Base-by-base conservation (phyloP, 2,329 filamentous ascomycete species). In the Graphilbum ipis-grandicollis region DNA sequence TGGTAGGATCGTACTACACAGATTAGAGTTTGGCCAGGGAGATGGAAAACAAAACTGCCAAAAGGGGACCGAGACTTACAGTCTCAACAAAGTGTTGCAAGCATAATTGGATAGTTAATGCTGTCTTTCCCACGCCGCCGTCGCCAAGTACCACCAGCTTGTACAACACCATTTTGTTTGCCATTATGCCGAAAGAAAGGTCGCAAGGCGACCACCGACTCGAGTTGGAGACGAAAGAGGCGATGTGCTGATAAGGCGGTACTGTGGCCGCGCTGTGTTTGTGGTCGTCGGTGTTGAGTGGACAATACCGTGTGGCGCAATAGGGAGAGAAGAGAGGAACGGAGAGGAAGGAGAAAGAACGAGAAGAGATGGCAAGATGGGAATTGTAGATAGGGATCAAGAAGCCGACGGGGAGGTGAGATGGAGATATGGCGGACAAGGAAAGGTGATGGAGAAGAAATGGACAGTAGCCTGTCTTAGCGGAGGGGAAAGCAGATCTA, bases 71-170 rank as follows among this genome's bases (percentile, higher is more conserved):
- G 9, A 7, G 41, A 65, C 71, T 60, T 61, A 77, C 72, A 43
- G 56, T 94, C 64, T 96, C 88, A 51, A 96, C 86, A 56, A 98
- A 98, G 60, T 98, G 90, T 60, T 96, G 92, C 53, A 96, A 64
- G 58, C 90, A 96, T 50, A 98, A 69, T 75, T 98, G 85, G 54
- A 93, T 93, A 40, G 85, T 93, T 54, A 93, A 66, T 51, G 85
- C 85, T 36, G 85, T 93, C 62, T 93, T 93, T 49, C 85, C 85
- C 43, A 93, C 85, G 60, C 85, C 85, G 62, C 85, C 85, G 56
- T 93, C 85, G 50, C 85, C 86, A 46, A 93, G 66, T 62, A 93
- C 85, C 72, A 93, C 85, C 69, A 93, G 63, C 63, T 93, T 93
- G 67, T 93, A 92, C 57, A 93, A 64, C 54, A 85, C 86, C 84